A percentile compares a stretch with the other conserved stretches of the same genome.
phyloP scores from a whole-genome alignment of 345 rosid genomes.

The Melaleuca alternifolia region DNA sequence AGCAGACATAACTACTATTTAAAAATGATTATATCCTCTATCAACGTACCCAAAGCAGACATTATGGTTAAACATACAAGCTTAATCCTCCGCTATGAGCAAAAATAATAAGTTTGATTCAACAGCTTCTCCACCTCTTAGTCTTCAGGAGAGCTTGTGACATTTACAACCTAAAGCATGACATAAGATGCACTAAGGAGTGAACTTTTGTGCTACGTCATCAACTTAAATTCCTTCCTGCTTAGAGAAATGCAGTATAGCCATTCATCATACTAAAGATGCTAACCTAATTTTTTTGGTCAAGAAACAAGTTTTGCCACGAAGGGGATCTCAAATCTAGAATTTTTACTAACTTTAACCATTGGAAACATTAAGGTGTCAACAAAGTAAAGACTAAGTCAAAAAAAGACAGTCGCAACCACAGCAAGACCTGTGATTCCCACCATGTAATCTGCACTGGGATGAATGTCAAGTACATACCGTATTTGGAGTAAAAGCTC shows the following conservation, averaged over 20 bases:
- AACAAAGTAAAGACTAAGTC: background rate
- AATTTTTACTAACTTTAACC: too few relatives aligned
- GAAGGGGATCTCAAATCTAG: too few relatives aligned
- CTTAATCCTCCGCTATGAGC: background rate
- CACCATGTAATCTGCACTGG: background rate
- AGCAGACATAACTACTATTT: background rate
- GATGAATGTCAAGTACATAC: conserved; percentile 19
- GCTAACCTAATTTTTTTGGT: background rate
- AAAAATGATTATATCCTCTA: background rate
- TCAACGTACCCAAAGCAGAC: background rate
- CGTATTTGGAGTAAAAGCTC: conserved; percentile 63
- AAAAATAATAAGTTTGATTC: background rate
- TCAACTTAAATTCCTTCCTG: background rate
- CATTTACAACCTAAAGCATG: background rate
- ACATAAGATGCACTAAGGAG: background rate
- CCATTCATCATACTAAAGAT: background rate
- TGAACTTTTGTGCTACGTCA: background rate
- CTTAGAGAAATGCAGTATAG: background rate
- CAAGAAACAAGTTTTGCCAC: too few relatives aligned
- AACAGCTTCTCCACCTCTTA: background rate
- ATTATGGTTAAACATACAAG: background rate
- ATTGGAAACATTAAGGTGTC: too few relatives aligned
- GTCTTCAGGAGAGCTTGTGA: background rate
- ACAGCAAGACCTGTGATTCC: background rate
- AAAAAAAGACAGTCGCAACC: background rate